Evolutionary conservation across 257 asterid species (phyloP), one percentile per base, ranked within the genome.

Genomic region (Ehretia macrophylla): DNA sequence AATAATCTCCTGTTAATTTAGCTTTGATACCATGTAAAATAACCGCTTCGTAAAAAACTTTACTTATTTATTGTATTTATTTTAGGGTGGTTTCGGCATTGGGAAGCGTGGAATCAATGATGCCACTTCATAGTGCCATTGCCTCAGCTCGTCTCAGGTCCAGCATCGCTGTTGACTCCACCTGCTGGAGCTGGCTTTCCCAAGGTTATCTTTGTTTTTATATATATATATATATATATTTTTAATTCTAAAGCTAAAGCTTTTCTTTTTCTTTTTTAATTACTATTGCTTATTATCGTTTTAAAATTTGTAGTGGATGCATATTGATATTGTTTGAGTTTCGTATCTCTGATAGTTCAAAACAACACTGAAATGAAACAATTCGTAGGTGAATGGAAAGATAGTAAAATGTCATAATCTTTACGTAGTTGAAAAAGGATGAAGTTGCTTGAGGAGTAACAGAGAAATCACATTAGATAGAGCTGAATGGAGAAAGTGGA

Each of bases 91-190:
- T 69, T 59, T 69, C 72, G 8, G 76, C 57, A 55, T 35, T 83
- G 72, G 76, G 74, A 35, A 56, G 77, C 55, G 45, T 79, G 66
- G 84, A 67, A 50, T 69, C 86, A 16, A 74, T 79, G 86, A 46
- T 79, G 69, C 89, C 89, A 14, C 78, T 83, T 20, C 89, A 83
- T 63, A 77, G 84, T 55, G 56, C 79, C 32, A 70, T 79, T 62
- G 86, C 89, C 17, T 77, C 82, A 55, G 80, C 89, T 65, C 82
- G 89, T 56, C 64, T 79, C 72, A 78, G 70, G 74, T 79, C 89
- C 37, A 77, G 77, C 55, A 75, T 83, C 16, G 86, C 86, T 11
- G 12, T 72, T 14, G 84, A 83, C 64, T 63, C 86, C 17, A 12
- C 77, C 58, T 72, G 74, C 71, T 83, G 89, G 86, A 83, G 86